phyloP scores from a whole-genome alignment of 2,329 filamentous ascomycete genomes.

The Penicillium verrucosum region DNA sequence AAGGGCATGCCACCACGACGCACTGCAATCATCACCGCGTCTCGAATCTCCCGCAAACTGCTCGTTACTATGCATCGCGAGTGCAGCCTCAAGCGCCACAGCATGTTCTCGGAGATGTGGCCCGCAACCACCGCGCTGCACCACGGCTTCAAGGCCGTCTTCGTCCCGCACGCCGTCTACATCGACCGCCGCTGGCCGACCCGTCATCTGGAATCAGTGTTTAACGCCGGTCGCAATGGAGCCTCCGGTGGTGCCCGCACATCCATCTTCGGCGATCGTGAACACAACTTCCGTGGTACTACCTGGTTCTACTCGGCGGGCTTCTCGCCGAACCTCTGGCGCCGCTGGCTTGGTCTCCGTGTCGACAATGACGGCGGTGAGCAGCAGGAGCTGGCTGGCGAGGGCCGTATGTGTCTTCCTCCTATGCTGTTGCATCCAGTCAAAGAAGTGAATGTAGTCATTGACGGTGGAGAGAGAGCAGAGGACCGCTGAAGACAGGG shows the following conservation, averaged over 20 bases:
- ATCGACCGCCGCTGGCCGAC: conserved; percentile 83
- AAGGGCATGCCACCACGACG: conserved; percentile 65
- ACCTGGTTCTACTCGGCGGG: conserved; percentile 90
- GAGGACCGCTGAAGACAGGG: conserved; percentile 17
- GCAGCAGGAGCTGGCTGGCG: conserved; percentile 67
- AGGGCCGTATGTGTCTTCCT: conserved; percentile 86
- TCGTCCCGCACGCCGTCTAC: conserved; percentile 83
- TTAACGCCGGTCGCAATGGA: conserved; percentile 76
- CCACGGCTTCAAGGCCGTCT: conserved; percentile 90
- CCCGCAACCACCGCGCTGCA: conserved; percentile 82
- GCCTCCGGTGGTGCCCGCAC: conserved; percentile 70
- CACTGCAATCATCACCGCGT: conserved; percentile 83
- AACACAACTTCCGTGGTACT: conserved; percentile 82
- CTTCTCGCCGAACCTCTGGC: conserved; percentile 78
- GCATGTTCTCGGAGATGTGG: conserved; percentile 97
- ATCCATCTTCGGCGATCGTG: conserved; percentile 74
- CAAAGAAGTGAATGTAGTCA: conserved; percentile 65
- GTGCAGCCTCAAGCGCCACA: conserved; percentile 78
- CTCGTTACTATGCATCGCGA: conserved; percentile 87
- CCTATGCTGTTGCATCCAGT: conserved; percentile 87
- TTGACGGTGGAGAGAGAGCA: conserved; percentile 35
- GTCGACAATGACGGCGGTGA: conserved; percentile 77
- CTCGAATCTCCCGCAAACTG: conserved; percentile 75
- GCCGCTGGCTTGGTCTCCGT: conserved; percentile 78
- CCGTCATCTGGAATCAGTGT: conserved; percentile 70